phyloP scores from a whole-genome alignment of 2,329 filamentous ascomycete genomes.

The Fusarium sp. region DNA sequence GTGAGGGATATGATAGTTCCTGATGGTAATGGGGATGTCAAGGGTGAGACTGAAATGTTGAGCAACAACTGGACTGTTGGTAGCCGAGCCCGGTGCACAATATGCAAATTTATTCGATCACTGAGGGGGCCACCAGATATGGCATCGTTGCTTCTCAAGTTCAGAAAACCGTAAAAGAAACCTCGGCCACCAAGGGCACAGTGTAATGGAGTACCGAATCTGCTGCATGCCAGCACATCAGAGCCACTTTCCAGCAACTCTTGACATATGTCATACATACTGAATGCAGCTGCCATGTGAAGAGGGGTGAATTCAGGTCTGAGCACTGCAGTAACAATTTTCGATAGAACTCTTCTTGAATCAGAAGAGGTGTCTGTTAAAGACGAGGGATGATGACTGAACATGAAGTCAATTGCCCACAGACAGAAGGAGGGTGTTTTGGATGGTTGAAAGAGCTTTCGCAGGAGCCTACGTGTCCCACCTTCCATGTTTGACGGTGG shows the following conservation, averaged over 20 bases:
- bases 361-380: rapidly evolving
- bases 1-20: neutral
- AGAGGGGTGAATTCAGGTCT: neutral
- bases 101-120: no score
- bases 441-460: neutral
- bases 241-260: neutral
- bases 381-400: neutral
- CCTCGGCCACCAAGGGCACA: neutral
- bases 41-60: rapidly evolving
- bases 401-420: neutral
- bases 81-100: neutral
- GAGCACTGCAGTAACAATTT: neutral
- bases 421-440: neutral
- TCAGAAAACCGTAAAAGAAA: neutral
- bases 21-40: neutral
- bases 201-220: neutral
- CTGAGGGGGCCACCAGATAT: neutral
- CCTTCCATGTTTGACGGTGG: rapidly evolving
- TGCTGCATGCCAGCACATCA: neutral
- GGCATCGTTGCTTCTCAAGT: neutral
- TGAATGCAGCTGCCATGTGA: neutral
- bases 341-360: neutral
- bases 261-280: neutral
- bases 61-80: neutral
- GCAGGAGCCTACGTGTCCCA: neutral